Evolutionary conservation across 108 stramenopile species (phyloP).

Genomic region (Pseudonitzschia delicatissima): DNA sequence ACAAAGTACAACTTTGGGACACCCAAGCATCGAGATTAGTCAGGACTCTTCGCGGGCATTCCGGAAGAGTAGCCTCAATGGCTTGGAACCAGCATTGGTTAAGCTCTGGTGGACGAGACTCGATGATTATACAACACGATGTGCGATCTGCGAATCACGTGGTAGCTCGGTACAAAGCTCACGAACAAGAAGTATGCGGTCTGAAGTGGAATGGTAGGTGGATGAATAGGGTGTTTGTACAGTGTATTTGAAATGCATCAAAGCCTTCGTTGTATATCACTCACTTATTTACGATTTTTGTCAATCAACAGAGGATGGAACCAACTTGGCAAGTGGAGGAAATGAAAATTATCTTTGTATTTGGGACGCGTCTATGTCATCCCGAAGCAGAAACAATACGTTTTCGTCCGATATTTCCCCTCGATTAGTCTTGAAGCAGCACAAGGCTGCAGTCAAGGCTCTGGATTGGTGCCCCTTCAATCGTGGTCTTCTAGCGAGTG

Average conservation of each 20-base stretch:
- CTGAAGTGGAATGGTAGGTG: slow-evolving; percentile 48
- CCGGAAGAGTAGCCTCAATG: slow-evolving; percentile 89
- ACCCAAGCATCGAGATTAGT: slow-evolving; percentile 59
- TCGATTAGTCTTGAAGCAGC: slow-evolving; percentile 78
- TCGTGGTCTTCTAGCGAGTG: slow-evolving; percentile 94
- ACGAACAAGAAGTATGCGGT: slow-evolving; percentile 80
- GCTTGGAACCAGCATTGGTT: slow-evolving; percentile 96
- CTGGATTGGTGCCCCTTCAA: slow-evolving; percentile 98
- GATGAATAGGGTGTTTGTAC: neutral
- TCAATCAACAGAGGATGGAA: slow-evolving; percentile 67
- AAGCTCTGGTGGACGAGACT: slow-evolving; percentile 87
- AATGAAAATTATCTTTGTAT: slow-evolving; percentile 98
- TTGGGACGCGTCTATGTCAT: slow-evolving; percentile 90
- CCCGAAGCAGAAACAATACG: slow-evolving; percentile 23
- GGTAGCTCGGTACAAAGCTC: slow-evolving; percentile 59
- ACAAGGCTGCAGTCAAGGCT: slow-evolving; percentile 98
- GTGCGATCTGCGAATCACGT: slow-evolving; percentile 74
- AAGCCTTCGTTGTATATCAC: too few species aligned
- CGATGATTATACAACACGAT: slow-evolving; percentile 93
- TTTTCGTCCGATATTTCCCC: slow-evolving; percentile 77
- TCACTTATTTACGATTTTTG: neutral
- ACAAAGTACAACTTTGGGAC: slow-evolving; percentile 87
- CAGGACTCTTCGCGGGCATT: slow-evolving; percentile 86
- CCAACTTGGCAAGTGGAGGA: slow-evolving; percentile 93
- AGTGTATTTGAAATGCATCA: too few species aligned